Evolutionary conservation across 1,139 yeast species (phyloP), one percentile per base, ranked within the genome.

Genomic region (Yamadazyma diospyri): DNA sequence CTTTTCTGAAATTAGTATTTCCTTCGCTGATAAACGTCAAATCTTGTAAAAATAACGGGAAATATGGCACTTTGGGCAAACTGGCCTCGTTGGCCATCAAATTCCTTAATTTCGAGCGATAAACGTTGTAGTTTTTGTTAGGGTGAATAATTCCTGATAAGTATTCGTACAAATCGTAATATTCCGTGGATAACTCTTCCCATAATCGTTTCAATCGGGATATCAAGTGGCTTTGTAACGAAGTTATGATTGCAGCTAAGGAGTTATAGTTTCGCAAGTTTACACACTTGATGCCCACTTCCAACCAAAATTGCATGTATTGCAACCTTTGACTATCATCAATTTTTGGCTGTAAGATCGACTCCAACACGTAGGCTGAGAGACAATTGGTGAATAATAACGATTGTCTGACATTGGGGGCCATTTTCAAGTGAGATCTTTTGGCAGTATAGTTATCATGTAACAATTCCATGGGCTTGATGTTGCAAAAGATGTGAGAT

Each of bases 1-100:
- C 79, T 40, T 69, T 74, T 50, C 88, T 65, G 50, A 71, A 76
- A 45, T 74, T 81, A 23, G 87, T 75, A 53, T 87, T 88, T 13
- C 97, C 97, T 48, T 89, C 97, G 31, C 81, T 78, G 16, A 87
- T 80, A 59, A 88, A 85, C 0, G 95, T 87, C 49, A 89, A 64
- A 55, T 89, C 97, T 51, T 87, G 94, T 32, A 88, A 64, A 52
- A 84, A 86, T 36, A 88, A 63, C 25, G 94, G 87, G 40, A 88
- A 71, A 54, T 86, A 89, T 5, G 97, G 97, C 16, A 88, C 92
- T 29, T 82, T 76, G 0, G 95, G 94, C 16, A 79, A 62, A 27
- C 70, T 60, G 40, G 76, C 71, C 29, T 76, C 81, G 30, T 71
- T 66, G 11, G 74, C 61, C 38, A 55, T 51, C 39, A 80, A 59